Evolutionary conservation across 768 basidiomycete species (phyloP).

Genomic region (Lentinus tigrinus): DNA sequence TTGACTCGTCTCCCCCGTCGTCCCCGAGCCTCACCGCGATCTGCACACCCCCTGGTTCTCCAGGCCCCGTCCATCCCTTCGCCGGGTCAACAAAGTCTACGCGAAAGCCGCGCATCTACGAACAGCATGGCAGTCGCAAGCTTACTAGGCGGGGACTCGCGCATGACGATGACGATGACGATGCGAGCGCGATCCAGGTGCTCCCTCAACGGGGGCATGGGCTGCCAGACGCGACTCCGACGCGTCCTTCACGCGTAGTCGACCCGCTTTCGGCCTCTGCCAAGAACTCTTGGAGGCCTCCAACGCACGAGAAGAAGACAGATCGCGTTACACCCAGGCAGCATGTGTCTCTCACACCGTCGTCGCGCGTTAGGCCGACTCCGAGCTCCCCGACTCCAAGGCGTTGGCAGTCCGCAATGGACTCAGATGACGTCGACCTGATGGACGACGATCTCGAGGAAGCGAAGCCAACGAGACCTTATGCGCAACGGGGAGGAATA

Average conservation of each 20-base stretch:
- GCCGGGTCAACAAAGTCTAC: conserved; percentile 56
- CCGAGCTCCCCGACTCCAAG: conserved; percentile 3
- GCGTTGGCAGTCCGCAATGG: neutral
- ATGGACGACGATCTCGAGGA: conserved; percentile 9
- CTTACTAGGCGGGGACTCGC: neutral
- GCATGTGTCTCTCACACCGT: neutral
- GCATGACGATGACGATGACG: conserved; percentile 13
- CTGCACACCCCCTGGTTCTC: conserved; percentile 32
- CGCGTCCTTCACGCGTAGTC: conserved; percentile 10
- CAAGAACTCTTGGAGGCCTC: conserved; percentile 18
- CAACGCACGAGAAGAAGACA: conserved; percentile 18
- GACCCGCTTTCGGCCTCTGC: conserved; percentile 21
- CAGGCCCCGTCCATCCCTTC: conserved; percentile 44
- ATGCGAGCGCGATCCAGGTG: neutral
- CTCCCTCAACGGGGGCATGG: neutral
- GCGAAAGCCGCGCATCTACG: conserved; percentile 43
- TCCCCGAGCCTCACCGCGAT: conserved; percentile 30
- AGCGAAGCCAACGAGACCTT: conserved; percentile 8
- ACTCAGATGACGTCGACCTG: conserved; percentile 5
- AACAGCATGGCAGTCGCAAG: conserved; percentile 18
- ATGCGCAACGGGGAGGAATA: conserved; percentile 19
- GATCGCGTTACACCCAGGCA: conserved; percentile 6
- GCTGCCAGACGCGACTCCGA: conserved; percentile 8
- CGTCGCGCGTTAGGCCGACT: too few relatives aligned
- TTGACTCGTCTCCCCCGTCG: conserved; percentile 38